Evolutionary conservation across 768 basidiomycete species (phyloP).

Genomic region (Boletus rubropictus): DNA sequence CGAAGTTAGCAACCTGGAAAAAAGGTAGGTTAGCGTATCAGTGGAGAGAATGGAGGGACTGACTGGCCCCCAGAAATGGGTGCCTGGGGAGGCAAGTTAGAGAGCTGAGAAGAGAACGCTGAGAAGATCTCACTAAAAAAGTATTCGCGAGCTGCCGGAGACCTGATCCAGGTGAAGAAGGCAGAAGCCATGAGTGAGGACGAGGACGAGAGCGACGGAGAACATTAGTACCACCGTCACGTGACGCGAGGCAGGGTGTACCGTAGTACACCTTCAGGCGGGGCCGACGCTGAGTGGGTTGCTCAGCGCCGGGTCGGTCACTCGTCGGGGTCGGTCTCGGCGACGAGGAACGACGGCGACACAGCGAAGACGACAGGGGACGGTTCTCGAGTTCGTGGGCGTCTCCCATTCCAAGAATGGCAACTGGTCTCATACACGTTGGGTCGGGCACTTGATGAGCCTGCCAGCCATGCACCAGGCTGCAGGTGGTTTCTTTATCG

Average conservation of each 20-base stretch:
- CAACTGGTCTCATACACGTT: slow-evolving; percentile 23
- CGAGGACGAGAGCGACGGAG: neutral
- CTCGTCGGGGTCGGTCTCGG: neutral
- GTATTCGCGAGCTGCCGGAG: slow-evolving; percentile 87
- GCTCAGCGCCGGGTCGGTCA: neutral
- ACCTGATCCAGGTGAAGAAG: slow-evolving; percentile 85
- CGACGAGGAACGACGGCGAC: neutral
- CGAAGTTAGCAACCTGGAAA: slow-evolving; percentile 92
- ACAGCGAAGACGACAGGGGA: neutral
- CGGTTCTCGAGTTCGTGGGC: neutral
- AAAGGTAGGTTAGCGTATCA: slow-evolving; percentile 6
- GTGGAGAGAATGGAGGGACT: slow-evolving; percentile 31
- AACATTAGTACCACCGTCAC: slow-evolving; percentile 4
- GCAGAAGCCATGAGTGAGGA: slow-evolving; percentile 62
- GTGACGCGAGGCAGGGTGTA: slow-evolving; percentile 1
- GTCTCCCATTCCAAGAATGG: slow-evolving; percentile 32
- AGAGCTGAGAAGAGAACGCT: slow-evolving; percentile 3
- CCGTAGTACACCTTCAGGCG: no score
- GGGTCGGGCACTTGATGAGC: slow-evolving; percentile 5
- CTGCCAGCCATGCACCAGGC: slow-evolving; percentile 20
- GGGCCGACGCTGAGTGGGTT: neutral
- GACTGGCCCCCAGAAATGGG: slow-evolving; percentile 98
- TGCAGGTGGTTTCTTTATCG: slow-evolving; percentile 14
- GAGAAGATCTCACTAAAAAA: slow-evolving; percentile 75
- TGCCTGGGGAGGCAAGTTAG: slow-evolving; percentile 50